Evolutionary conservation across 2,329 filamentous ascomycete genomes (phyloP).

Genomic region (Fusarium drepaniforme): DNA sequence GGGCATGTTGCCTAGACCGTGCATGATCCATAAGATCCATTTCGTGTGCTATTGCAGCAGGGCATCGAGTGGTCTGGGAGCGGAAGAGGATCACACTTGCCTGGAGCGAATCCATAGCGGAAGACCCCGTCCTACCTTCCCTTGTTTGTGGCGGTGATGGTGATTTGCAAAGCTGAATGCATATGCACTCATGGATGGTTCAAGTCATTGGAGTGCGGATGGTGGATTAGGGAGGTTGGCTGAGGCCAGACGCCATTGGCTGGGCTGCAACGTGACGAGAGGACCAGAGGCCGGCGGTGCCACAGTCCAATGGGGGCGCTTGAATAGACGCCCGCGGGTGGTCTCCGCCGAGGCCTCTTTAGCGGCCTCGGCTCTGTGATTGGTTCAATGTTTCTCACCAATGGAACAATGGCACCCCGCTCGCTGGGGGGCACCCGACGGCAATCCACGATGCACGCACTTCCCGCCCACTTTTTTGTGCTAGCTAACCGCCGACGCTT

Average conservation of each 20-base stretch:
- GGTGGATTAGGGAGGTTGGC: conserved; percentile 17
- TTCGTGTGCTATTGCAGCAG: conserved; percentile 17
- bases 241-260: conserved; percentile 32
- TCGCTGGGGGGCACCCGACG: conserved; percentile 3
- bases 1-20: conserved; percentile 22
- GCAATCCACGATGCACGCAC: conserved; percentile 32
- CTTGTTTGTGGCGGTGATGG: conserved; percentile 11
- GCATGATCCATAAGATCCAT: conserved; percentile 39
- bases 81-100: not conserved
- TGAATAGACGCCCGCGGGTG: conserved; percentile 41
- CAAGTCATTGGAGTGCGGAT: conserved; percentile 13
- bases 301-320: conserved; percentile 39
- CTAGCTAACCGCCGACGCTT: conserved; percentile 42
- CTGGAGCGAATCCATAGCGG: conserved; percentile 12
- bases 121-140: not conserved
- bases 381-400: conserved; percentile 30
- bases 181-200: conserved; percentile 19
- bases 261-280: conserved; percentile 41
- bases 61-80: not conserved
- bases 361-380: conserved; percentile 21
- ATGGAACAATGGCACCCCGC: conserved; percentile 7
- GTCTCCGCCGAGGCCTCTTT: conserved; percentile 23
- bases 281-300: conserved; percentile 30
- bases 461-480: conserved; percentile 32
- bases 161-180: conserved; percentile 32